phyloP scores from a whole-genome alignment of 2,329 filamentous ascomycete species.

The Verticillium nubilum region DNA sequence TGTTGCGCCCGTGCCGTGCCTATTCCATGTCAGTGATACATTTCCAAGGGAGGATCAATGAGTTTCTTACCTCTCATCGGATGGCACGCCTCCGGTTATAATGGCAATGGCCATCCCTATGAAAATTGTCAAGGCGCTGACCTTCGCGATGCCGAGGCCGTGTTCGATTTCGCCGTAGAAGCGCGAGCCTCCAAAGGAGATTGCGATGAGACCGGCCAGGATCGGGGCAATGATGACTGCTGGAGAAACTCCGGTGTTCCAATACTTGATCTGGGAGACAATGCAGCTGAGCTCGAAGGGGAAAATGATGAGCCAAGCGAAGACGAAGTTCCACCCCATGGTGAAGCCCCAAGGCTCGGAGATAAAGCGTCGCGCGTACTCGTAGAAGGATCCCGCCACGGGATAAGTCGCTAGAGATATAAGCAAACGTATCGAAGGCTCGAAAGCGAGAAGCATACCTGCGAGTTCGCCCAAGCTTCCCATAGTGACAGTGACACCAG shows the following conservation, averaged over 20 bases:
- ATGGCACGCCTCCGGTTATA: conserved; percentile 40
- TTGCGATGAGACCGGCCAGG: conserved; percentile 29
- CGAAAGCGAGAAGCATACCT: conserved; percentile 9
- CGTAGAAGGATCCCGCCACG: conserved; percentile 30
- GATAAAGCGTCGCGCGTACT: conserved; percentile 30
- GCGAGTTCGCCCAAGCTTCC: conserved; percentile 22
- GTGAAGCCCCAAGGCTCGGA: conserved; percentile 30
- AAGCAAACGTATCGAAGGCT: conserved; percentile 11
- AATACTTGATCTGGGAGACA: conserved; percentile 22
- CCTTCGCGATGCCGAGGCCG: conserved; percentile 44
- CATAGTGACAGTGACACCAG: conserved; percentile 25
- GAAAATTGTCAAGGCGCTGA: conserved; percentile 47
- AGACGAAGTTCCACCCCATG: conserved; percentile 33
- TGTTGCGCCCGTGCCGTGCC: conserved; percentile 21
- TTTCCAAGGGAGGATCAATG: conserved; percentile 32
- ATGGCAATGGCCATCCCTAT: conserved; percentile 51
- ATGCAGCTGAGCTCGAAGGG: conserved; percentile 32
- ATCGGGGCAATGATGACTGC: conserved; percentile 29
- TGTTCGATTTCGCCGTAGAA: conserved; percentile 46
- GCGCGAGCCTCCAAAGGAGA: conserved; percentile 40
- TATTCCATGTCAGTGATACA: neutral
- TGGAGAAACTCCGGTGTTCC: conserved; percentile 17
- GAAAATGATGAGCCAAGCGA: conserved; percentile 29
- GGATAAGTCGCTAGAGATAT: conserved; percentile 22
- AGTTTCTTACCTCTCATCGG: conserved; percentile 27